Evolutionary conservation across 169 alveolate species (phyloP).

Genomic region (Theileria equi): DNA sequence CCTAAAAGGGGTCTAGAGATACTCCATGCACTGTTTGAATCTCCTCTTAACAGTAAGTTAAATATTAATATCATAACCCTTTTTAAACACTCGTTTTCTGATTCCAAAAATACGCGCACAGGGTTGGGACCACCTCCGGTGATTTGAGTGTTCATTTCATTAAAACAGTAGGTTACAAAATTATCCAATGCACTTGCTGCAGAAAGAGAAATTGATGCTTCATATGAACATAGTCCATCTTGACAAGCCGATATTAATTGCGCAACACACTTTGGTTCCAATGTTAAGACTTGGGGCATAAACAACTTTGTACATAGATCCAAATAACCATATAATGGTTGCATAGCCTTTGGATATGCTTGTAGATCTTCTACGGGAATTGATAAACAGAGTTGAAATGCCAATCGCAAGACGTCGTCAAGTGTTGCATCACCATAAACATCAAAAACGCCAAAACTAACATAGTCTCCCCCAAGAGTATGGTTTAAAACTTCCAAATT

Average conservation of each 20-base stretch:
- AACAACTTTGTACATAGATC: slow-evolving; percentile 84
- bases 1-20: slow-evolving; percentile 88
- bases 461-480: slow-evolving; percentile 88
- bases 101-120: slow-evolving; percentile 45
- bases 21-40: slow-evolving; percentile 85
- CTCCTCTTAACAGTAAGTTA: slow-evolving; percentile 72
- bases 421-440: slow-evolving; percentile 87
- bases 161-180: slow-evolving; percentile 71
- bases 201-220: slow-evolving; percentile 64
- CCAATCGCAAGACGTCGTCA: slow-evolving; percentile 83
- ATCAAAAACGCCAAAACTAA: slow-evolving; percentile 90
- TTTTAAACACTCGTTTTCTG: slow-evolving; percentile 20
- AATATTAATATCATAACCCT: slow-evolving; percentile 56
- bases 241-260: slow-evolving; percentile 65
- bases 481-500: slow-evolving; percentile 83
- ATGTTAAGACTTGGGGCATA: slow-evolving; percentile 71
- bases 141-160: slow-evolving; percentile 42
- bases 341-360: slow-evolving; percentile 78
- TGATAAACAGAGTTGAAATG: slow-evolving; percentile 84
- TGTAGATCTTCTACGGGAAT: slow-evolving; percentile 84
- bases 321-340: slow-evolving; percentile 83
- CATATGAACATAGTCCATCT: slow-evolving; percentile 77
- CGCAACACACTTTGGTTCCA: slow-evolving; percentile 62
- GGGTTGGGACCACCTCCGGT: slow-evolving; percentile 52
- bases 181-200: slow-evolving; percentile 72